Conservation (phyloP, 495 filamentous ascomycete genomes). For the Aspergillus panamensis region DNA sequence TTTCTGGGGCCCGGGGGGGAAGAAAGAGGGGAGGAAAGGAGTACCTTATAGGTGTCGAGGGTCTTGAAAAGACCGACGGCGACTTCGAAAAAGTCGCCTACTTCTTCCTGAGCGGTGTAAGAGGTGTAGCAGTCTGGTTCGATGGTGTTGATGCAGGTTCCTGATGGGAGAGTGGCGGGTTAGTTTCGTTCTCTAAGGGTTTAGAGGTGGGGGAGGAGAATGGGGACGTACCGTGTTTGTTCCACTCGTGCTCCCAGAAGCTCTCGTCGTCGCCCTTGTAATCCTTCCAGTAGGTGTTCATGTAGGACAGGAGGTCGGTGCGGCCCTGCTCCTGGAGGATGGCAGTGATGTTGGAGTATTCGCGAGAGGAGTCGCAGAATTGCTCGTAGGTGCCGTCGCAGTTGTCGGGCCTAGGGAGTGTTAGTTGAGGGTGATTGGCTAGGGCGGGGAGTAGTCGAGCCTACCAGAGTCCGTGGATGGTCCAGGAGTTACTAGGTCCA, state of each 20-base stretch:
- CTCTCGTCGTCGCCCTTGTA: conserved; percentile 45
- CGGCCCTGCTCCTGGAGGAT: conserved; percentile 58
- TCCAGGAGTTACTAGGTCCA: conserved; percentile 72
- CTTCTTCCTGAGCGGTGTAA: conserved; percentile 59
- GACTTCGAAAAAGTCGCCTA: conserved; percentile 56
- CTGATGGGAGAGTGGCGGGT: conserved; percentile 3
- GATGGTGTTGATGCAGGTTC: conserved; percentile 58
- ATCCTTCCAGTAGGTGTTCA: conserved; percentile 66
- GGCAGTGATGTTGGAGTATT: conserved; percentile 61
- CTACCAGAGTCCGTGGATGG: conserved; percentile 73
- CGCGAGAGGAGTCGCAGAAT: conserved; percentile 61
- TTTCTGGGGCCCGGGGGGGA: not conserved
- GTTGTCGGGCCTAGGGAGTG: conserved; percentile 59
- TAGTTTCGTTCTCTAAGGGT: not conserved
- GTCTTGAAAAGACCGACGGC: conserved; percentile 58
- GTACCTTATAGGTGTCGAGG: conserved; percentile 57
- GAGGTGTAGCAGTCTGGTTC: conserved; percentile 66
- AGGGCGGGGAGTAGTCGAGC: conserved; percentile 2
- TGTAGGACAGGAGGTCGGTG: conserved; percentile 58
- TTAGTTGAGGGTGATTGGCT: not conserved
- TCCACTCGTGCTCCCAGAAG: conserved; percentile 81
- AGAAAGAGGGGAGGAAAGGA: conserved; percentile 1
- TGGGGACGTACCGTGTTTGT: conserved; percentile 59
- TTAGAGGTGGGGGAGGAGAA: not conserved
- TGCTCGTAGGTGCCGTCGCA: conserved; percentile 73